Conservation (phyloP, 495 filamentous ascomycete genomes). For the Penicillium alfredii region DNA sequence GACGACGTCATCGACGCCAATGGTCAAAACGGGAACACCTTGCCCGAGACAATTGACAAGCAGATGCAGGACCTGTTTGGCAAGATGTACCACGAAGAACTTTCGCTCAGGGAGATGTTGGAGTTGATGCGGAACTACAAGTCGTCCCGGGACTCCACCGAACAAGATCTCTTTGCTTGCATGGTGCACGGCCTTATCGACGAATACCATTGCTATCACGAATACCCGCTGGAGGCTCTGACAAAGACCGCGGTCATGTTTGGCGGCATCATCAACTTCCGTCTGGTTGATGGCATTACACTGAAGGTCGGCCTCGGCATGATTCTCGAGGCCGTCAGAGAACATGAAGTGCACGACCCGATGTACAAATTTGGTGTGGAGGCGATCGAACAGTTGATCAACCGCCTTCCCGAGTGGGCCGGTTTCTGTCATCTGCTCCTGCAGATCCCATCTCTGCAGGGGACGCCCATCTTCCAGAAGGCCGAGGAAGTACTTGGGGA, state of each 20-base stretch:
- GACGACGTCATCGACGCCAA: constrained; percentile 87
- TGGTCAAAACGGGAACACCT: constrained; percentile 66
- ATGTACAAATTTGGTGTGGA: constrained; percentile 99
- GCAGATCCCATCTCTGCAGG: constrained; percentile 71
- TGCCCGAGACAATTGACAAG: constrained; percentile 71
- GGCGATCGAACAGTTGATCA: constrained; percentile 79
- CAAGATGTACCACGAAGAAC: constrained; percentile 87
- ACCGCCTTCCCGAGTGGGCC: constrained; percentile 84
- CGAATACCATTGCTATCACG: constrained; percentile 89
- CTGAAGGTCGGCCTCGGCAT: constrained; percentile 89
- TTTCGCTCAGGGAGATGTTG: constrained; percentile 74
- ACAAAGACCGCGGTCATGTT: constrained; percentile 95
- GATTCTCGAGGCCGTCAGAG: constrained; percentile 89
- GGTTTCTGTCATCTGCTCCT: constrained; percentile 79
- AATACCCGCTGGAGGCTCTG: constrained; percentile 89
- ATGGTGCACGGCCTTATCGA: constrained; percentile 99
- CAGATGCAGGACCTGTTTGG: constrained; percentile 97
- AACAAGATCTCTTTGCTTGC: constrained; percentile 93
- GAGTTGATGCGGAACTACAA: constrained; percentile 78
- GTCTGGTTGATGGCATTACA: constrained; percentile 80
- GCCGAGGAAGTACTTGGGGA: constrained; percentile 74
- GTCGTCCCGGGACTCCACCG: constrained; percentile 68
- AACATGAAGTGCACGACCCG: constrained; percentile 68
- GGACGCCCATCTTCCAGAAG: constrained; percentile 75
- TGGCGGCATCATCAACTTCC: constrained; percentile 90